Base-by-base conservation (phyloP, 768 basidiomycete species). In the Rhodotorula paludigena region DNA sequence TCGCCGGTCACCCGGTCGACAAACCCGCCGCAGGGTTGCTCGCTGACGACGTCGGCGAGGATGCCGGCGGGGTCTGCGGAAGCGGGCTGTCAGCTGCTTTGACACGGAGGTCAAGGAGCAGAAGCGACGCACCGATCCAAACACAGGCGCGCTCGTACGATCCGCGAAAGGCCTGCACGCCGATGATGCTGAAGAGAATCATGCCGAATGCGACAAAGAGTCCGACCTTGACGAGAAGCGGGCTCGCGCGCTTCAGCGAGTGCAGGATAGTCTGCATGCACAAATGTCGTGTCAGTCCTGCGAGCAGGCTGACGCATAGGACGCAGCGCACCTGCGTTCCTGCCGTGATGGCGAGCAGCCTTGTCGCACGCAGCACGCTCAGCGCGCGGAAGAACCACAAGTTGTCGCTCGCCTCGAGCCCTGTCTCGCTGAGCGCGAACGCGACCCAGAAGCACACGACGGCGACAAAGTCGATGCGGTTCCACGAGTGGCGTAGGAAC, bases 171-270 rank as follows among this genome's bases (percentile, higher is more conserved):
- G 89, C 85, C 73, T 97, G 91, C 2, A 96, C 84, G n/a, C 94
- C 93, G 64, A 96, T 89, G 75, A 97, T 89, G 7, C 90, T 90
- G 78, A 97, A 96, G 11, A 98, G 75, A 20, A 85, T 79, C 80
- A 92, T 87, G 0, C 92, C 92, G 74, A 97, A 97, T 30, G 92
- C 71, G 23, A 96, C 88, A 76, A 97, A 97, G 77, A 89, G 89
- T 0, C 91, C 85, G 9, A 97, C 92, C 64, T 87, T 87, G 9
- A 91, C 85, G 15, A 98, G 84, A n/a, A 96, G 80, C 0, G 93
- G 92, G 32, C 87, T 84, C 0, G 93, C 92, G 2, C 85, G 87
- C 79, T 97, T 98, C 62, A 98, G 80, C 5, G 90, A 92, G 65
- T 86, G 88, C 82, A 98, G 87, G 75, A 98, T 96, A 0, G 92